Base-by-base conservation (phyloP, 331 rosid species). In the Phaseolus coccineus region DNA sequence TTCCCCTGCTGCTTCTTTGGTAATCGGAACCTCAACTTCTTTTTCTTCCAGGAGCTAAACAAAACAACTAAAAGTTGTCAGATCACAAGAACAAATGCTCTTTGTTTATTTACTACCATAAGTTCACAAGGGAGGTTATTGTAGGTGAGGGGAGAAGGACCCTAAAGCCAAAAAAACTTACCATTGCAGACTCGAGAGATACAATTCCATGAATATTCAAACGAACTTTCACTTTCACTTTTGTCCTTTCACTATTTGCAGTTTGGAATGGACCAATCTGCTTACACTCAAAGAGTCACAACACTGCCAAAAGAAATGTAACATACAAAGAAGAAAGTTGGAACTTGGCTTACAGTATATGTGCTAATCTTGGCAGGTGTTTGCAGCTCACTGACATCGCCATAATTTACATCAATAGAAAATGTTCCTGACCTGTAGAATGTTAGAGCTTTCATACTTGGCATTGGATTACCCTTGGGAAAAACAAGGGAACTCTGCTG, bases 261-360 rank as follows among this genome's bases (percentile, higher is more conserved):
- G 90, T 42, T 76, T 89, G 94, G 62, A 95, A 93, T 25, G 98
- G 98, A 76, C 98, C 99, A 77, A 95, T 90, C 99, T 95, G 90
- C 85, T 79, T 8, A 79, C 8, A 62, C 19, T 76, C 62, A 75
- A 61, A 63, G 59, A 19, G 55, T 55, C 25, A 82, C 22, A 51
- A 8, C 37, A 22, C 12, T 15, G 35, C 65, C 31, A 80, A 39
- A 42, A 56, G 27, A 2, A 25, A 19, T 3, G 16, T 61, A 27
- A 15, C 5, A 73, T 67, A 56, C 19, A 71, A 27, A 40, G 13
- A 30, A 51, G 13, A 31, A 53, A 55, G 16, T 44, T 6, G 24
- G 12, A 19, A 25, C 4, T 2, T 31, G 76, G 8, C 97, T 85
- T 74, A 95, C 99, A 6, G 96, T 87, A 77, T 91, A 95, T 39